Percentiles rank a stretch among this genome's conserved stretches.
Evolutionary conservation across 441 rosid species (phyloP).

Genomic region (Pelargonium citronellum): DNA sequence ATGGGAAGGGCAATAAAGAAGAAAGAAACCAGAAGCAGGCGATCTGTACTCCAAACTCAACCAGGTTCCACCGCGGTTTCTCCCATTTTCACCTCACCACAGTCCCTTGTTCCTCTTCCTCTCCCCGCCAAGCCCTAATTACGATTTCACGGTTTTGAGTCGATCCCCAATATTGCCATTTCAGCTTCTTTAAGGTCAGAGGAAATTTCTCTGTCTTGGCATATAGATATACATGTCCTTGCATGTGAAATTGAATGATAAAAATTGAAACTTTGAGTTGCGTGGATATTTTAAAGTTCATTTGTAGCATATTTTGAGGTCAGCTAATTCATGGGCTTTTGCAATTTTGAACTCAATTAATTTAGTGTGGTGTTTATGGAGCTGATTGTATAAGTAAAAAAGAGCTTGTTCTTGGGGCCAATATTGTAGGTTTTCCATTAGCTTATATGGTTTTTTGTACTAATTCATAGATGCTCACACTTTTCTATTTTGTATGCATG

Average conservation of each 20-base stretch:
- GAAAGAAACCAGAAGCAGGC: not conserved
- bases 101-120: not conserved
- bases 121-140: not conserved
- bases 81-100: not conserved
- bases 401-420: too few species aligned
- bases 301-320: not conserved
- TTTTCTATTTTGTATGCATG: too few species aligned
- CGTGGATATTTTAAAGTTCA: not conserved
- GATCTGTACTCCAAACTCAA: not conserved
- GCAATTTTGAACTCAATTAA: not conserved
- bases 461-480: too few species aligned
- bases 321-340: not conserved
- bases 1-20: not conserved
- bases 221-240: not conserved
- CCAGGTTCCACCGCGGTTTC: not conserved
- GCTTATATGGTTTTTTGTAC: too few species aligned
- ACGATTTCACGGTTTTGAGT: not conserved
- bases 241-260: not conserved
- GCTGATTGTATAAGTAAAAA: too few species aligned
- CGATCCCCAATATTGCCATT: not conserved
- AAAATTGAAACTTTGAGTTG: not conserved
- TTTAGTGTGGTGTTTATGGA: not conserved
- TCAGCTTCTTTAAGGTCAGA: slow-evolving; percentile 1
- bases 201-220: not conserved
- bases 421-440: too few species aligned